Base-by-base conservation (phyloP, 306 rosid genomes). In the Corylus americana region DNA sequence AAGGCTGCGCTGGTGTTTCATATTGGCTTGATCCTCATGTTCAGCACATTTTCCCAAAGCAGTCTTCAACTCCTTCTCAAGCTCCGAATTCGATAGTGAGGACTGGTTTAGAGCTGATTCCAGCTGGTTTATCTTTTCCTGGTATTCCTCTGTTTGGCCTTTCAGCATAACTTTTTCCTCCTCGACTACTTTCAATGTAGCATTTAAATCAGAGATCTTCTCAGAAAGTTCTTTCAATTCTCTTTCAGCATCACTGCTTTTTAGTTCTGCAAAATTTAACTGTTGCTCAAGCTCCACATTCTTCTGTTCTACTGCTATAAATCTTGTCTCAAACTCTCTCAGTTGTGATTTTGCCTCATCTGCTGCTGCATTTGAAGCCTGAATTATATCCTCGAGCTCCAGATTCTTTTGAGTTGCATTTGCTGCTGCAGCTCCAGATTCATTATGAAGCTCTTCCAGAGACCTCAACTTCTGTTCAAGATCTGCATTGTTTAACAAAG, bases 281-380 rank as follows among this genome's bases (percentile, higher is more conserved):
- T 92, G 83, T 73, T 92, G 96, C 85, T 92, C 98, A 79, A 95
- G 98, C 88, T 90, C 95, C 74, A 84, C 82, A 73, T 85, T 91
- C 92, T 73, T 91, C 76, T 92, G 86, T 76, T 92, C 97, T 5
- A 79, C 89, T 22, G 83, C 88, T 74, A 85, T 79, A 81, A 87
- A 88, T 42, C 86, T 91, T 3, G 87, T 63, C 81, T 94, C 97
- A 12, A 90, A 77, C 78, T 88, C 97, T 85, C 87, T 80, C 81
- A 92, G 82, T 78, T 92, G 94, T 17, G 85, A 79, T 71, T 92
- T 90, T 42, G 91, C 88, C 80, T 89, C 94, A 80, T 91, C 98
- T 51, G 81, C 90, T 77, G 88, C 88, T 53, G 84, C 91, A 74
- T 71, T 87, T 63, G 97, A 84, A 45, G 85, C 79, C 76, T 85